phyloP scores from a whole-genome alignment of 1,139 yeast species.

The Blastobotrys illinoisensis region DNA sequence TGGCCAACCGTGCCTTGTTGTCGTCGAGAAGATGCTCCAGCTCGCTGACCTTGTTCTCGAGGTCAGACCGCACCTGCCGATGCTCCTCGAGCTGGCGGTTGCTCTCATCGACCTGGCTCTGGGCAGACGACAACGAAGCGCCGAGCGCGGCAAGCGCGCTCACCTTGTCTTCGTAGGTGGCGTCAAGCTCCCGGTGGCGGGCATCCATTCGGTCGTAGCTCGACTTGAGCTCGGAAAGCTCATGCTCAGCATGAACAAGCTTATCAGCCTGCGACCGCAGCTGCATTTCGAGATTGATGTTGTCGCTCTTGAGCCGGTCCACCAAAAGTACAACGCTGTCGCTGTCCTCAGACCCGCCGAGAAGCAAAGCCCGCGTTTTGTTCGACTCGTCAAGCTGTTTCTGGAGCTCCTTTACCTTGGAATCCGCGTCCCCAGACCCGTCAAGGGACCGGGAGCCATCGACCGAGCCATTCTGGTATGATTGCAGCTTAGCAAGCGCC shows the following conservation, averaged over 20 bases:
- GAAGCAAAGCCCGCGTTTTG: not conserved
- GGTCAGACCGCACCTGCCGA: slow-evolving; percentile 17
- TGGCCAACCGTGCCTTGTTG: slow-evolving; percentile 15
- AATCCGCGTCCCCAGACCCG: slow-evolving; percentile 1
- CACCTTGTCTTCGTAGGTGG: slow-evolving; percentile 26
- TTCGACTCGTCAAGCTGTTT: slow-evolving; percentile 4
- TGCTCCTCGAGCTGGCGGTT: slow-evolving; percentile 21
- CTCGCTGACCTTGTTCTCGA: slow-evolving; percentile 18
- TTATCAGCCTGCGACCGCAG: slow-evolving; percentile 25
- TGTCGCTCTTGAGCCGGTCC: slow-evolving; percentile 14
- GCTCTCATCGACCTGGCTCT: slow-evolving; percentile 21
- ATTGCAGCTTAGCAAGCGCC: slow-evolving; percentile 11
- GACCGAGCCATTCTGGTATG: slow-evolving; percentile 7
- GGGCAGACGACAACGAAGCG: slow-evolving; percentile 28
- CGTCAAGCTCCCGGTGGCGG: slow-evolving; percentile 20
- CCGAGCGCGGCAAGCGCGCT: slow-evolving; percentile 28
- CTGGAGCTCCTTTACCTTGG: slow-evolving; percentile 8
- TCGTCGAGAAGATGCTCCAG: slow-evolving; percentile 21
- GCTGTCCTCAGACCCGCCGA: slow-evolving; percentile 4
- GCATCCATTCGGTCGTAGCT: slow-evolving; percentile 18
- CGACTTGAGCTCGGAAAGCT: slow-evolving; percentile 17
- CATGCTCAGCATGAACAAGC: slow-evolving; percentile 23
- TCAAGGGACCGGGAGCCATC: slow-evolving; percentile 4
- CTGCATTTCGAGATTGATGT: slow-evolving; percentile 23
- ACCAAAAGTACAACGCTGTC: not conserved